Evolutionary conservation across 345 rosid genomes (phyloP).

Genomic region (Rhizophora mangle): DNA sequence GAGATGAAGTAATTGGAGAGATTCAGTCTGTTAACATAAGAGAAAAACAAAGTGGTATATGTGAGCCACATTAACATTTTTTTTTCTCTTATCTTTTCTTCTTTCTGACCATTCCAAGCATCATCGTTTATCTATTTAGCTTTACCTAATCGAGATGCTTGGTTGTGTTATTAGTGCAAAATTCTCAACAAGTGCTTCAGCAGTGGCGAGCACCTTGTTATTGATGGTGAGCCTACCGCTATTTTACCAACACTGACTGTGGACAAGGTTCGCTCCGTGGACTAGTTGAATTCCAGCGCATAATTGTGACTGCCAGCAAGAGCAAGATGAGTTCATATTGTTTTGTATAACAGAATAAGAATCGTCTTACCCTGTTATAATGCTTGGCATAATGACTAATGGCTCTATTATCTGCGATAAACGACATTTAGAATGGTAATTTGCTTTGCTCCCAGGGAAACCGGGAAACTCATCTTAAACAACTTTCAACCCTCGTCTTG

Average conservation of each 20-base stretch:
- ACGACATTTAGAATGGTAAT: too few species aligned
- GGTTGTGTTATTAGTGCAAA: constrained; percentile 47
- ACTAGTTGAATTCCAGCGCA: not conserved
- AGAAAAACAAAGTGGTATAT: constrained; percentile 54
- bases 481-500: too few species aligned
- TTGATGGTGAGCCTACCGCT: constrained; percentile 75
- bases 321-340: too few species aligned
- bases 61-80: constrained; percentile 32
- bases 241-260: constrained; percentile 47
- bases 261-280: constrained; percentile 15
- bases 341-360: too few species aligned
- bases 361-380: too few species aligned
- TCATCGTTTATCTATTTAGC: too few species aligned
- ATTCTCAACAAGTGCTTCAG: constrained; percentile 75
- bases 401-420: too few species aligned
- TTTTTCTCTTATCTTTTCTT: not conserved
- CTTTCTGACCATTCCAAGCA: too few species aligned
- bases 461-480: too few species aligned
- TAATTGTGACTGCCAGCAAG: too few species aligned
- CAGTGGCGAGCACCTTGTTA: constrained; percentile 46
- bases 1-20: constrained; percentile 58
- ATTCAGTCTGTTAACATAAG: constrained; percentile 51
- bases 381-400: too few species aligned
- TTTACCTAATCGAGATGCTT: not conserved
- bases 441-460: too few species aligned